Evolutionary conservation across 78 protist species (phyloP).

Genomic region (Dictyostelium brefeldianum): DNA sequence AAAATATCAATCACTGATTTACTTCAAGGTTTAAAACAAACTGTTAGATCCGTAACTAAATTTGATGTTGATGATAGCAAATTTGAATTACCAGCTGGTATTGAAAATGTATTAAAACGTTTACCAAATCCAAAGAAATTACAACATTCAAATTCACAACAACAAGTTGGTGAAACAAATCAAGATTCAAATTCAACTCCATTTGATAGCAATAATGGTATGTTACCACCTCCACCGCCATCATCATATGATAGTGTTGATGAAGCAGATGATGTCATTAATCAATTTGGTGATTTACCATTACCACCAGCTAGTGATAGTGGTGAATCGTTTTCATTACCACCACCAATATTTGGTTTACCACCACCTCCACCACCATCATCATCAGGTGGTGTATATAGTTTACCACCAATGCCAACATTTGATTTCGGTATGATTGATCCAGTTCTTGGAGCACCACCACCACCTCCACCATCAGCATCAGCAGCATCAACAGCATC

Average conservation of each 20-base stretch:
- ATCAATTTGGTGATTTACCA: not conserved
- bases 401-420: slow-evolving; percentile 56
- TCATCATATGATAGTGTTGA: not conserved
- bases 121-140: not conserved
- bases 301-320: slow-evolving; percentile 32
- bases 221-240: not conserved
- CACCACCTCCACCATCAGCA: slow-evolving; percentile 51
- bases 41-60: slow-evolving; percentile 50
- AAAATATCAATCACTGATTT: slow-evolving; percentile 59
- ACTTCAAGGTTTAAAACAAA: slow-evolving; percentile 70
- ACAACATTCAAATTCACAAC: not conserved
- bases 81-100: slow-evolving; percentile 64
- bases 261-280: not conserved
- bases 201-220: not conserved
- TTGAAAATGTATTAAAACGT: slow-evolving; percentile 71
- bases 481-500: slow-evolving; percentile 5
- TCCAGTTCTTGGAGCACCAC: slow-evolving; percentile 63
- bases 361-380: slow-evolving; percentile 54
- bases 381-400: not conserved
- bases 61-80: slow-evolving; percentile 67
- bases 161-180: not conserved
- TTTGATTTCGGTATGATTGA: slow-evolving; percentile 22
- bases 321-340: slow-evolving; percentile 17
- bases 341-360: slow-evolving; percentile 43
- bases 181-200: not conserved